phyloP scores from a whole-genome alignment of 352 stramenopile species.

The Phytopythium aichiense region DNA sequence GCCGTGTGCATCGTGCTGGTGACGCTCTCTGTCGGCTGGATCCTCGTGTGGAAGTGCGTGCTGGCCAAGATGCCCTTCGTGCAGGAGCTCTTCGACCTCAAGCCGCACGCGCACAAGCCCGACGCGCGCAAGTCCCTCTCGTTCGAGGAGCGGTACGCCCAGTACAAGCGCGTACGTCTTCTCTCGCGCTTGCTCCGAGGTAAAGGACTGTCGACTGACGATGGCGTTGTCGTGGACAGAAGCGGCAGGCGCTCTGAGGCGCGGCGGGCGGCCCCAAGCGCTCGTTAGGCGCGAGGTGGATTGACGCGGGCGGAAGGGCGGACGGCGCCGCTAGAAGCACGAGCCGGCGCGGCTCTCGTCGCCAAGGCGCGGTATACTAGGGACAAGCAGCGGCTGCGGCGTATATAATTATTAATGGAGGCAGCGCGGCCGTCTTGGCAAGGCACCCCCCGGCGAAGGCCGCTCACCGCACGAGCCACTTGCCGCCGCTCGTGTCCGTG shows the following conservation, averaged over 20 bases:
- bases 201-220: too few relatives aligned
- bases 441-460: too few relatives aligned
- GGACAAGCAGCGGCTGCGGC: background rate
- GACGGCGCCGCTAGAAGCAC: background rate
- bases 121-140: conserved; percentile 47
- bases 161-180: conserved; percentile 49
- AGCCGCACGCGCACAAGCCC: conserved; percentile 42
- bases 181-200: background rate
- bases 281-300: background rate
- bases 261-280: background rate
- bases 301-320: background rate
- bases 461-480: conserved; percentile 68
- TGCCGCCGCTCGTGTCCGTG: conserved; percentile 40
- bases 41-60: conserved; percentile 84
- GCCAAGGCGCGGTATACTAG: conserved; percentile 1
- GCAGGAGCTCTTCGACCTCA: conserved; percentile 81
- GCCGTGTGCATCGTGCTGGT: conserved; percentile 82
- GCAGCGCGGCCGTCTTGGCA: background rate
- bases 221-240: conserved; percentile 17
- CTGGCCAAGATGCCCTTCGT: conserved; percentile 81
- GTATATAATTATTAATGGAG: conserved; percentile 8
- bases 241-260: conserved; percentile 26
- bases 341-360: background rate
- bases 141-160: conserved; percentile 69
- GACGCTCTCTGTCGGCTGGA: conserved; percentile 67